Evolutionary conservation across 768 basidiomycete species (phyloP).

Genomic region (Russula lepida): DNA sequence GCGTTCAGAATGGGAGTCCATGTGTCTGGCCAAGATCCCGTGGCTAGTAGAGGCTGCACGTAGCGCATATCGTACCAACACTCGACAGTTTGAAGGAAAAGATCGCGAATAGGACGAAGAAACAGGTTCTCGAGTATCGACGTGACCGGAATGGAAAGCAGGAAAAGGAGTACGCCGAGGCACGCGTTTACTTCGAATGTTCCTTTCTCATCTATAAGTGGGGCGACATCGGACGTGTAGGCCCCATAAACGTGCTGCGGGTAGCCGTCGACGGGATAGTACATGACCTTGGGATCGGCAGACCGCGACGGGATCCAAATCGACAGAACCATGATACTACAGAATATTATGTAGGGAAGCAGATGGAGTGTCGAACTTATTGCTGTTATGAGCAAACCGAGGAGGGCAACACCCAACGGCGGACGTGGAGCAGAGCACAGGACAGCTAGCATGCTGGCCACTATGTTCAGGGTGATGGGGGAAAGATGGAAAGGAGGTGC

Average conservation of each 20-base stretch:
- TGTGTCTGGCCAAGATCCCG: slow-evolving; percentile 11
- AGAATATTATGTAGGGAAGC: slow-evolving; percentile 6
- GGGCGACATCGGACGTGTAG: not conserved
- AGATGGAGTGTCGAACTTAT: slow-evolving; percentile 2
- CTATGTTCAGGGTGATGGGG: not conserved
- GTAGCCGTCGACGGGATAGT: not conserved
- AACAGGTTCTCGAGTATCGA: slow-evolving; percentile 1
- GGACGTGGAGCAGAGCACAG: slow-evolving; percentile 3
- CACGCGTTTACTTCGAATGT: not conserved
- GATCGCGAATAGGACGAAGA: not conserved
- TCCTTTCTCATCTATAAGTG: not conserved
- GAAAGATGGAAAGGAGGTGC: not conserved
- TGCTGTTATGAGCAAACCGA: slow-evolving; percentile 2
- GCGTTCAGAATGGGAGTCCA: slow-evolving; percentile 9
- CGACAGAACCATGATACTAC: slow-evolving; percentile 3
- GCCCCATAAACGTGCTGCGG: not conserved
- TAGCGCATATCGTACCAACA: slow-evolving; percentile 16
- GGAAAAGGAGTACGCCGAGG: slow-evolving; percentile 1
- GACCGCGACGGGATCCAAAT: slow-evolving; percentile 1
- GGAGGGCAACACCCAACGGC: slow-evolving; percentile 10
- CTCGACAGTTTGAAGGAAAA: slow-evolving; percentile 3
- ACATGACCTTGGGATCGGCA: not conserved
- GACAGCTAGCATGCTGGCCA: slow-evolving; percentile 8
- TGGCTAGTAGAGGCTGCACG: not conserved
- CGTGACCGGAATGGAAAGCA: slow-evolving; percentile 5